These are phyloP conservation scores for Cutaneotrichosporon curvatum DNA, from an alignment of 1,284 basidiomycete genomes.

Conservation along the genomic window DNA sequence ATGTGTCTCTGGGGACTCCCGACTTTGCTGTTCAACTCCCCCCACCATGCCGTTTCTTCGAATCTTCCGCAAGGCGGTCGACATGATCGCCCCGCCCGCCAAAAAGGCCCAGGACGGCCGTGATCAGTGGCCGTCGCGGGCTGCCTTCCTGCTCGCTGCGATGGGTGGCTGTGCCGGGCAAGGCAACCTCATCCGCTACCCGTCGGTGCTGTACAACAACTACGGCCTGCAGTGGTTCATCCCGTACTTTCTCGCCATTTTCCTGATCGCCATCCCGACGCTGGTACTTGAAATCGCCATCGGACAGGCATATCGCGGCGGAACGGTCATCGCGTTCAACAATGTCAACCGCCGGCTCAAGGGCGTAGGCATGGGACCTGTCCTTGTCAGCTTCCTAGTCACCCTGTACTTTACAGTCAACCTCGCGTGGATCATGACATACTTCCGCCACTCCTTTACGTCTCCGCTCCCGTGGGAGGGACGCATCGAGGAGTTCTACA, in stretches of 20 bases:
- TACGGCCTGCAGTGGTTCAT: slow-evolving; percentile 27
- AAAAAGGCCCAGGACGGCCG: slow-evolving; percentile 16
- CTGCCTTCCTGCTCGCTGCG: slow-evolving; percentile 22
- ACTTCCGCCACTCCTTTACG: slow-evolving; percentile 20
- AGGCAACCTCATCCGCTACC: slow-evolving; percentile 23
- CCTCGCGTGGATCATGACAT: slow-evolving; percentile 26
- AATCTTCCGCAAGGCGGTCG: not conserved
- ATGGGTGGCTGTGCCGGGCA: slow-evolving; percentile 26
- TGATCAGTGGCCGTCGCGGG: slow-evolving; percentile 23
- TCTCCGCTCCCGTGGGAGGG: slow-evolving; percentile 20
- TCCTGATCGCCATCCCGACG: slow-evolving; percentile 21
- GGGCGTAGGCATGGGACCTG: slow-evolving; percentile 21
- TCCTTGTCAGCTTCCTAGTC: slow-evolving; percentile 21
- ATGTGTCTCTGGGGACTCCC: too few relatives aligned
- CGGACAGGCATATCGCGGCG: slow-evolving; percentile 23
- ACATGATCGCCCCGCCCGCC: slow-evolving; percentile 17
- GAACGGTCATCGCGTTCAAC: slow-evolving; percentile 22
- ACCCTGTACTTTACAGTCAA: slow-evolving; percentile 25
- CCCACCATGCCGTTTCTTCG: slow-evolving; percentile 3
- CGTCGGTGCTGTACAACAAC: slow-evolving; percentile 24
- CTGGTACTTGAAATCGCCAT: slow-evolving; percentile 21
- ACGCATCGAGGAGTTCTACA: slow-evolving; percentile 22
- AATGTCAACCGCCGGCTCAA: slow-evolving; percentile 19
- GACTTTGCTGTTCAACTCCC: too few relatives aligned
- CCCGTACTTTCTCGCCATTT: slow-evolving; percentile 22